These are phyloP conservation scores for Pichia sp. DNA, from an alignment of 1,139 yeast species.

Conservation along the genomic window DNA sequence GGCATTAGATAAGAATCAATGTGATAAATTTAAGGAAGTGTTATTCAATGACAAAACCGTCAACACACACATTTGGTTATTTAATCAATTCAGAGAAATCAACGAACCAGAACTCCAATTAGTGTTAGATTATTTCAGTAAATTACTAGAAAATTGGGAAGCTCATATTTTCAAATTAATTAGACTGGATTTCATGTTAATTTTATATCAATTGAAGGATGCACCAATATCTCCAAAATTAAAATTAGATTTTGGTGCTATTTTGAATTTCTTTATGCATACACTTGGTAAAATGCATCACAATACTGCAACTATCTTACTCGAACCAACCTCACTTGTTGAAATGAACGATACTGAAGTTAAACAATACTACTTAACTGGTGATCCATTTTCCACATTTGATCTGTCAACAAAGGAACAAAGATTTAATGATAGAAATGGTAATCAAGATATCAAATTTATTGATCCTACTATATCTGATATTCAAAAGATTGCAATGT, in stretches of 20 bases:
- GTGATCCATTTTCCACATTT: conserved; percentile 38
- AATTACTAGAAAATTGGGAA: conserved; percentile 62
- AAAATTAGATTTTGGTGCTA: conserved; percentile 61
- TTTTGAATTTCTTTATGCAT: conserved; percentile 66
- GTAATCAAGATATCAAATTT: conserved; percentile 18
- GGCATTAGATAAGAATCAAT: conserved; percentile 35
- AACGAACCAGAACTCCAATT: conserved; percentile 58
- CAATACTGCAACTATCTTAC: conserved; percentile 45
- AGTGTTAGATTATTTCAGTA: conserved; percentile 69
- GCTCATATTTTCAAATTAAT: conserved; percentile 61
- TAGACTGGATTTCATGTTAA: conserved; percentile 72
- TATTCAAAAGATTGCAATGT: conserved; percentile 24
- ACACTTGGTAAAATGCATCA: conserved; percentile 51
- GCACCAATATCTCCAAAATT: conserved; percentile 24
- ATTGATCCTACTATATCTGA: conserved; percentile 19
- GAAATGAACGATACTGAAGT: conserved; percentile 42
- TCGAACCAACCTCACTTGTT: conserved; percentile 66
- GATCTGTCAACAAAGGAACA: conserved; percentile 7
- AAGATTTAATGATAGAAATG: conserved; percentile 13
- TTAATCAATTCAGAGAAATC: conserved; percentile 59
- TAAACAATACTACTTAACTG: conserved; percentile 41
- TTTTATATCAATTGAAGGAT: conserved; percentile 44
- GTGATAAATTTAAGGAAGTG: conserved; percentile 22
- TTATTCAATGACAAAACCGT: conserved; percentile 30
- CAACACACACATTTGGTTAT: conserved; percentile 33